Base-by-base conservation (phyloP, 768 basidiomycete genomes). In the Amanita jacksonii region DNA sequence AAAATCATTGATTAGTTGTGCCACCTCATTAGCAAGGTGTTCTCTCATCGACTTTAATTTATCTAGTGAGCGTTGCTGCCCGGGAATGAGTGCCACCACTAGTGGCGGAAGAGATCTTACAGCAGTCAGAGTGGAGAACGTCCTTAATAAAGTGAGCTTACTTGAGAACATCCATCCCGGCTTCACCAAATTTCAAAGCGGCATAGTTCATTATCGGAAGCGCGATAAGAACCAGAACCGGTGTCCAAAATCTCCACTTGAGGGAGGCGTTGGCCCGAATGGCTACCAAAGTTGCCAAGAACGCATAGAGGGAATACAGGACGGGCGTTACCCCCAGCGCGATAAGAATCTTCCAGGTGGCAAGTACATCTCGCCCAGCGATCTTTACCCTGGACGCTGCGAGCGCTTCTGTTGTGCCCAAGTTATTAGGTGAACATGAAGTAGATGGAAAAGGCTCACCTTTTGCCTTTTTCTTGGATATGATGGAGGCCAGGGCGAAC, bases 151-250 rank as follows among this genome's bases (percentile, higher is more conserved):
- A 31, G 18, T 22, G 9, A 4, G 64, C 85, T 52, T 54, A 93
- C 92, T 97, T 97, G 43, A 92, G 70, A 20, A 98, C 91, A 55
- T 98, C 94, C 79, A 96, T 83, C 18, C 93, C 94, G 25, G 93
- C 94, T 60, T 98, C 94, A 33, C 94, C 94, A 55, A 98, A 98
- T 62, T 96, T 94, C 41, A 98, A 74, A 5, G 94, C 89, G 4
- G 90, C 88, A 55, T 85, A 88, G 45, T 87, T 92, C 69, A 94
- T 83, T 60, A 88, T 77, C 10, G 94, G 94, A 23, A 97, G 62
- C 2, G 78, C 68, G 15, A 74, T 66, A 46, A 86, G 66, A 45
- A 91, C 80, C 7, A 86, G 56, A 53, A 92, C 72, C 0, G 94
- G 94, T 2, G 89, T 84, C 64, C 72, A 77, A 18, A 89, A 62